phyloP scores from a whole-genome alignment of 2,329 filamentous ascomycete genomes.

The Ampelomyces quisqualis region DNA sequence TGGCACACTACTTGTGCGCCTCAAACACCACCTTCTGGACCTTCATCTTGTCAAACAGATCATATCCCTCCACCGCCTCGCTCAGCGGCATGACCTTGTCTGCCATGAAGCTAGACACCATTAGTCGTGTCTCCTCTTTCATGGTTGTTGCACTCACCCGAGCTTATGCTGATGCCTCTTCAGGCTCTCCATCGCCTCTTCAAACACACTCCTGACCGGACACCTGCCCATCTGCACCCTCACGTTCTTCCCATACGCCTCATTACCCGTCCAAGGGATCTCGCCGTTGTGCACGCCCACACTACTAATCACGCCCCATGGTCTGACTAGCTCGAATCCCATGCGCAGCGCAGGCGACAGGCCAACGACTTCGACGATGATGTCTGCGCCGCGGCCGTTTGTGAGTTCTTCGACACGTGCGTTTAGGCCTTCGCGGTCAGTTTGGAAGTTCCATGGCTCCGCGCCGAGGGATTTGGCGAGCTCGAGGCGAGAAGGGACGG shows the following conservation, averaged over 20 bases:
- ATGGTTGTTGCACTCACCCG: no score
- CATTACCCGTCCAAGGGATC: slow-evolving; percentile 51
- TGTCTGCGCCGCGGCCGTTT: slow-evolving; percentile 78
- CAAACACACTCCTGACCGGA: slow-evolving; percentile 53
- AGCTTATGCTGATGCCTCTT: slow-evolving; percentile 53
- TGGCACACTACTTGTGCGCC: slow-evolving; percentile 39
- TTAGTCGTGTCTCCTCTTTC: no score
- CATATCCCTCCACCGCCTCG: slow-evolving; percentile 54
- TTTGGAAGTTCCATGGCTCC: slow-evolving; percentile 77
- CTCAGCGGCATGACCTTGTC: slow-evolving; percentile 55
- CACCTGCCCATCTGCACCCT: slow-evolving; percentile 54
- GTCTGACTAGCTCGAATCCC: slow-evolving; percentile 52
- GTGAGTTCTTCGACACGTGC: slow-evolving; percentile 72
- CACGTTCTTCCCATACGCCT: slow-evolving; percentile 55
- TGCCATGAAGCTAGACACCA: no score
- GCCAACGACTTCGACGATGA: slow-evolving; percentile 64
- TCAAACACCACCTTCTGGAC: slow-evolving; percentile 56
- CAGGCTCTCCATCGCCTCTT: slow-evolving; percentile 49
- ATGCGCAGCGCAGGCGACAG: slow-evolving; percentile 51
- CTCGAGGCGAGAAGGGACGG: slow-evolving; percentile 71
- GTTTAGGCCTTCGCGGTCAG: slow-evolving; percentile 64
- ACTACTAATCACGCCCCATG: slow-evolving; percentile 51
- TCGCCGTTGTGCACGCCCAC: slow-evolving; percentile 54
- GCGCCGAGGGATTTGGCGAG: slow-evolving; percentile 73
- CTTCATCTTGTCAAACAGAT: slow-evolving; percentile 56